Conservation (phyloP, 352 stramenopile species). For the Phytophthora pseudosyringae region DNA sequence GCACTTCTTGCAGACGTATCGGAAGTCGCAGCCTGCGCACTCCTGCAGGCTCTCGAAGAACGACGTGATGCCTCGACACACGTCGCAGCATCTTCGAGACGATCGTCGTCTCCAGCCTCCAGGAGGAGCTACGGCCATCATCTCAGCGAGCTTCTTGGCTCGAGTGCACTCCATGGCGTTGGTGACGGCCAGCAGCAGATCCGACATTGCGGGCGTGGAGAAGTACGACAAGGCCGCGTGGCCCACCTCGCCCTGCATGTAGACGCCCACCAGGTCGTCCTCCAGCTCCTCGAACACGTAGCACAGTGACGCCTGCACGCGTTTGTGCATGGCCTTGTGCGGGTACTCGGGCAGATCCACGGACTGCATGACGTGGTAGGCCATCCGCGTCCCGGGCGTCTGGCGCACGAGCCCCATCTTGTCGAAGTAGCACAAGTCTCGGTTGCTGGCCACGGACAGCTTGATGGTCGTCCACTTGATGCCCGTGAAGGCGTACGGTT, state of each 20-base stretch:
- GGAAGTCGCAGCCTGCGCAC: conserved; percentile 38
- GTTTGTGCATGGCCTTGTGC: conserved; percentile 35
- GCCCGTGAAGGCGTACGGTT: conserved; percentile 49
- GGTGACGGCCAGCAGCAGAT: conserved; percentile 32
- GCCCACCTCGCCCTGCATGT: conserved; percentile 44
- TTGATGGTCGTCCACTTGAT: conserved; percentile 53
- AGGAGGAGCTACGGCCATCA: conserved; percentile 27
- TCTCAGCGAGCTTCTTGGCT: conserved; percentile 42
- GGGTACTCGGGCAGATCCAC: conserved; percentile 41
- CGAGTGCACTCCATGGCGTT: conserved; percentile 40
- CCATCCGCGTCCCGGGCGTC: conserved; percentile 41
- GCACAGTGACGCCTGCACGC: conserved; percentile 34
- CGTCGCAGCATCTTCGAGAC: conserved; percentile 33
- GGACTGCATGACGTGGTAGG: conserved; percentile 54
- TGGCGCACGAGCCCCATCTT: conserved; percentile 49
- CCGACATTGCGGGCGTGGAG: conserved; percentile 29
- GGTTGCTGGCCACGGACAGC: conserved; percentile 41
- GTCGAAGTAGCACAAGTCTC: conserved; percentile 58
- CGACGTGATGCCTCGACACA: conserved; percentile 36
- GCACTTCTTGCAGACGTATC: conserved; percentile 46
- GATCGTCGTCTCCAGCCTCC: conserved; percentile 16
- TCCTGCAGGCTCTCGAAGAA: conserved; percentile 38
- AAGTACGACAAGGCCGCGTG: conserved; percentile 34
- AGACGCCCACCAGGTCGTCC: conserved; percentile 37
- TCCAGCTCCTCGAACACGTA: conserved; percentile 53